phyloP scores from a whole-genome alignment of 2,329 filamentous ascomycete genomes.

The Fusarium oligoseptatum region DNA sequence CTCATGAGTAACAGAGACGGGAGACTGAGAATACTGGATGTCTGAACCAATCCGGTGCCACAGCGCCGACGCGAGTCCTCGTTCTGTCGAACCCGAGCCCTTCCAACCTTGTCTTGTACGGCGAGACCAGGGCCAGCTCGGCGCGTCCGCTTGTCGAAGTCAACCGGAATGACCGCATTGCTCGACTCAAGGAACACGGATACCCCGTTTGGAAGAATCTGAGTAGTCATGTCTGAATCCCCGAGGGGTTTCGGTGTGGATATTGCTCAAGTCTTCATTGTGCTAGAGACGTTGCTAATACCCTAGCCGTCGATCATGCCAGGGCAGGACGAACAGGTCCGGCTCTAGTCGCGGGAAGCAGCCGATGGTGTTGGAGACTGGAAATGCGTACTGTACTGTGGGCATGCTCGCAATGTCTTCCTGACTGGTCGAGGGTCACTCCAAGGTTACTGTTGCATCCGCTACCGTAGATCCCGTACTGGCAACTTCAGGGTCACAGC shows the following conservation, averaged over 20 bases:
- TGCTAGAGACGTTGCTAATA: constrained; percentile 9
- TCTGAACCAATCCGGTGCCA: constrained; percentile 6
- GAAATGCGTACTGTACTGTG: not conserved
- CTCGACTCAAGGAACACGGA: not conserved
- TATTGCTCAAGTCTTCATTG: constrained; percentile 2
- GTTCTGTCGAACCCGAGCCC: not conserved
- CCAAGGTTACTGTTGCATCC: not conserved
- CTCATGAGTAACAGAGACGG: not conserved
- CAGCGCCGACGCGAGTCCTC: not conserved
- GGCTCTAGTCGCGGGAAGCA: constrained; percentile 1
- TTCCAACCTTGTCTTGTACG: not conserved
- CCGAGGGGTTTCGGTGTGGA: not conserved
- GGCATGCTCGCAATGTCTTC: constrained; percentile 35
- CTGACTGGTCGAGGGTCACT: constrained; percentile 10
- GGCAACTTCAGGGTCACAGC: constrained; percentile 7
- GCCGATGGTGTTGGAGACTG: not conserved
- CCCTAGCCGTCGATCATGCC: constrained; percentile 37
- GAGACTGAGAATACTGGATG: not conserved
- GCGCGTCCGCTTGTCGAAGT: not conserved
- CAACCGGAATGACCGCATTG: not conserved
- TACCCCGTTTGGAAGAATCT: not conserved
- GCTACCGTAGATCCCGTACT: constrained; percentile 8
- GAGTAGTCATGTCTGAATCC: not conserved
- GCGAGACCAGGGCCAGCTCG: not conserved
- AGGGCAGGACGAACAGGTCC: constrained; percentile 9